Evolutionary conservation across 2,329 filamentous ascomycete genomes (phyloP).

Genomic region (Sarocladiaceae sp.): DNA sequence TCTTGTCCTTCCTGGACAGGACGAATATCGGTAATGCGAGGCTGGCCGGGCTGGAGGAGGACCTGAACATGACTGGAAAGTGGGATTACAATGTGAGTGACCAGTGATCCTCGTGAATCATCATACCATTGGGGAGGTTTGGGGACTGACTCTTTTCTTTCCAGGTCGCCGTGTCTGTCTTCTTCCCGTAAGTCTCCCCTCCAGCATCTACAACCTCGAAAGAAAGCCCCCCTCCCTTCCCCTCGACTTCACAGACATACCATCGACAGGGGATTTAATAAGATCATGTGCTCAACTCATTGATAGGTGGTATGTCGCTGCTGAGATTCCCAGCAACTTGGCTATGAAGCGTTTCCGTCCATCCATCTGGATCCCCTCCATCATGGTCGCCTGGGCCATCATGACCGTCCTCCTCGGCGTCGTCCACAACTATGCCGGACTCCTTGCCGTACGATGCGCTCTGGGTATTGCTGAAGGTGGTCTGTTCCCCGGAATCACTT

Average conservation of each 20-base stretch:
- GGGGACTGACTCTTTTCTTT: conserved; percentile 6
- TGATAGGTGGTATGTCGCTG: conserved; percentile 38
- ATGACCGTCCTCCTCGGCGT: conserved; percentile 44
- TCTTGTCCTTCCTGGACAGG: conserved; percentile 44
- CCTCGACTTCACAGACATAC: neutral
- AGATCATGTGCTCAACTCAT: no score
- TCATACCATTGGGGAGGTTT: no score
- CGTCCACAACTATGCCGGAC: conserved; percentile 41
- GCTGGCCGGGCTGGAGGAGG: conserved; percentile 44
- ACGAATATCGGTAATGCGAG: conserved; percentile 50
- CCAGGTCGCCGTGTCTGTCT: conserved; percentile 39
- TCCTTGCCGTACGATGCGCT: conserved; percentile 41
- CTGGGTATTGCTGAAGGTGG: conserved; percentile 49
- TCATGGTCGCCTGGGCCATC: conserved; percentile 47
- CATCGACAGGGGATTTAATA: no score
- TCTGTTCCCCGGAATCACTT: conserved; percentile 56
- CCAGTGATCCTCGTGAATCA: no score
- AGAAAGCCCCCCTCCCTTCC: no score
- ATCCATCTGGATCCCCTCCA: conserved; percentile 43
- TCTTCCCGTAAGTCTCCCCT: conserved; percentile 33
- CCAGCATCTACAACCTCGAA: no score
- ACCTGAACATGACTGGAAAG: conserved; percentile 24
- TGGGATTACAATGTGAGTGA: conserved; percentile 29
- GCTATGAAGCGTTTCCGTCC: conserved; percentile 49
- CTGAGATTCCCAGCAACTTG: conserved; percentile 51